Base-by-base conservation (phyloP, 352 stramenopile genomes). In the Phytophthora agathidicida region DNA sequence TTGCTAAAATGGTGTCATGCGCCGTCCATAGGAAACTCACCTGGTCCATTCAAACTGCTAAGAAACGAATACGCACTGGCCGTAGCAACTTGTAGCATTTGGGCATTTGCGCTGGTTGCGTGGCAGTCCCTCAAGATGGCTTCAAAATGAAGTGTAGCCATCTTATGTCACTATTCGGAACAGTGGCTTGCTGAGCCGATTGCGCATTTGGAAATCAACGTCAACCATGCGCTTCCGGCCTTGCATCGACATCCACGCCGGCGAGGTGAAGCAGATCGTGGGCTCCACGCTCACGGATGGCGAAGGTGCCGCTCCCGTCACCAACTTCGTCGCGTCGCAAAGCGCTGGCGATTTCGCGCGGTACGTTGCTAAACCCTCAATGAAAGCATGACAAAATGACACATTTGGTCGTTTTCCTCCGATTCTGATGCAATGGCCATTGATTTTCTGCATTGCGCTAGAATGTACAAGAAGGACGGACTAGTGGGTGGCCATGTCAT, bases 221-320 rank as follows among this genome's bases (percentile, higher is more conserved):
- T 36, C 26, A 39, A 53, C 49, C 48, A 98, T 98, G 90, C 94
- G 96, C 67, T 99, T 99, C 75, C 89, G 96, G 36, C 97, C 97
- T 31, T 99, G 97, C 68, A 99, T 99, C 65, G 97, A 99, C 76
- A 91, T 99, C 51, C 97, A 99, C 77, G 81, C 88, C 27, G 97
- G 97, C 28, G 73, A 97, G 65, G 97, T 99, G 32, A 99, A 99
- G 83, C 97, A 99, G 77, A 99, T 99, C 69, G 96, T 99, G 37
- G 97, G 97, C 16, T 98, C 91, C 11, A 99, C 96, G 28, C 83
- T 99, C 36, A 93, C 69, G n/a, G 94, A 98, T 64, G 77, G 74
- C n/a, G 74, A 84, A 35, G 69, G 69, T 11, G 43, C 37, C 8
- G 68, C 59, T 14, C 86, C 88, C 1, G 72, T 96, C 51, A 98